Conservation (phyloP, 2,329 filamentous ascomycete genomes). For the Beauveria bassiana region DNA sequence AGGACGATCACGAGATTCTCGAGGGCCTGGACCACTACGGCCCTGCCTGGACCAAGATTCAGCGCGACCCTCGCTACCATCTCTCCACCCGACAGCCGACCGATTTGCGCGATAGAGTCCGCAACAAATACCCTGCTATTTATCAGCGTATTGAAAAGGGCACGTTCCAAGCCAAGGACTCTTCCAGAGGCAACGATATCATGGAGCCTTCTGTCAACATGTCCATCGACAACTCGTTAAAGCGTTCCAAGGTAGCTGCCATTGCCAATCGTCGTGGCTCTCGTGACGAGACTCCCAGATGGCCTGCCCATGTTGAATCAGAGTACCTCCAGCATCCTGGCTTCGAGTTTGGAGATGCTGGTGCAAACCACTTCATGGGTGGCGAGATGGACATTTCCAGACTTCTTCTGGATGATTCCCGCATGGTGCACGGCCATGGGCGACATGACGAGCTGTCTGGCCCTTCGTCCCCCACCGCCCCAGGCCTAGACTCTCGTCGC, state of each 20-base stretch:
- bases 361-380: constrained; percentile 32
- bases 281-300: constrained; percentile 40
- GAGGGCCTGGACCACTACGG: constrained; percentile 53
- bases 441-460: constrained; percentile 22
- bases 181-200: constrained; percentile 31
- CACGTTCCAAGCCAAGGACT: constrained; percentile 37
- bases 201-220: constrained; percentile 46
- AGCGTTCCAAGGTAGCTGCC: constrained; percentile 28
- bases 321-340: constrained; percentile 21
- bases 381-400: constrained; percentile 57
- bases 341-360: constrained; percentile 38
- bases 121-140: constrained; percentile 55
- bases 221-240: constrained; percentile 39
- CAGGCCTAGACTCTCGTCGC: constrained; percentile 15
- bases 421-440: constrained; percentile 19
- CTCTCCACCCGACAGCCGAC: constrained; percentile 54
- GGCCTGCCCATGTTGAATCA: constrained; percentile 30
- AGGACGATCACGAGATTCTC: constrained; percentile 56
- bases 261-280: constrained; percentile 33
- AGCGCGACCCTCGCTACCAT: constrained; percentile 50
- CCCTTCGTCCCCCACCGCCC: constrained; percentile 18
- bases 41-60: constrained; percentile 58
- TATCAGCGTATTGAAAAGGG: constrained; percentile 51
- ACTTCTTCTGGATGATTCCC: constrained; percentile 48
- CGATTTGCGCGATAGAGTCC: constrained; percentile 53